Evolutionary conservation across 176 grass and related monocot genomes (phyloP), one percentile per base, ranked within the genome.

Genomic region (Cenchrus americanus): DNA sequence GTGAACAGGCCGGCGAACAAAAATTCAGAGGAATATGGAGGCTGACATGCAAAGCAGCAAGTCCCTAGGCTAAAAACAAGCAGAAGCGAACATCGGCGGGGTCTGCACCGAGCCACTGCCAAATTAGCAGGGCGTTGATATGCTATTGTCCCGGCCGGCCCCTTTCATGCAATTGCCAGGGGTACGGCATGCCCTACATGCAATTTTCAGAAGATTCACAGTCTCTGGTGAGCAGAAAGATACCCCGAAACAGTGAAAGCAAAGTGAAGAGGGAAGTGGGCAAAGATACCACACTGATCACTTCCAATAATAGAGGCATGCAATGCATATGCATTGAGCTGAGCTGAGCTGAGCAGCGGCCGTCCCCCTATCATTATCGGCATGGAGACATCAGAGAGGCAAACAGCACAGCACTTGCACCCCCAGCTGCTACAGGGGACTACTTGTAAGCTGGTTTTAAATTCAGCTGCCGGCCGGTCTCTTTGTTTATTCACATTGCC

Each of bases 241-340:
- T 68, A 62, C 75, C 75, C 46, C 63, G 43, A 79, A 86, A 79
- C 75, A 90, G 84, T 83, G 88, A 87, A 84, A 90, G 75, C 69
- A 76, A 75, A 87, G 79, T 30, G 61, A 43, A 77, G 73, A 82
- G 54, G 75, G 87, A 87, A 80, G 62, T 73, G 13, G 32, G 23
- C 66, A 84, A 90, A 69, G 79, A 90, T 79, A 40, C 75, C 84
- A 83, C 70, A 26, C 52, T 30, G 4, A 3, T 74, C 80, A 69
- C 69, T 90, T 84, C 62, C 80, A 87, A 91, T 87, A 87, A 90
- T 90, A 70, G 84, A 90, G 89, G 79, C 83, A 82, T 70, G 48
- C 71, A 51, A 73, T 49, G 41, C 67, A 63, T 44, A 54, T 8
- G 37, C 40, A 49, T 75, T 10, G 71, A 81, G 55, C 66, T n/a